Percentiles rank a stretch among this genome's conserved stretches.
Conservation (phyloP, 495 filamentous ascomycete species). For the Aeminium ludgeri region DNA sequence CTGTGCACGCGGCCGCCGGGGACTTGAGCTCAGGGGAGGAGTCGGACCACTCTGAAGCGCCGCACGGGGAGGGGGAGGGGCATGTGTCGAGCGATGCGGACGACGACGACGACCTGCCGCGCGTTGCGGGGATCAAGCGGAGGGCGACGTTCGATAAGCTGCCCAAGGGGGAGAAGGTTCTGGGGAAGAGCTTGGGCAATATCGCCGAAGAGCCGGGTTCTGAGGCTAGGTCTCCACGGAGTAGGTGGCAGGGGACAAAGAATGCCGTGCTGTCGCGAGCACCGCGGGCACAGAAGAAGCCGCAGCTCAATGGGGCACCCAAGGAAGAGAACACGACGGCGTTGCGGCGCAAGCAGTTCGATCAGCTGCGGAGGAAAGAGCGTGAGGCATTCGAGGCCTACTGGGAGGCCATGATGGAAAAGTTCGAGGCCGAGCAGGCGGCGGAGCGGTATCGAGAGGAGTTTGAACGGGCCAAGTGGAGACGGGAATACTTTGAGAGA, state of each 20-base stretch:
- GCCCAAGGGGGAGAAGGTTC: background rate
- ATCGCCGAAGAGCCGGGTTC: no score
- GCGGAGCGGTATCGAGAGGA: conserved; percentile 3
- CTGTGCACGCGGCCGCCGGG: conserved; percentile 2
- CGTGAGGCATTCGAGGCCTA: conserved; percentile 8
- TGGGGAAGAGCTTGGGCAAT: background rate
- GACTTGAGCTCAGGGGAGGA: conserved; percentile 2
- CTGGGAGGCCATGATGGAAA: conserved; percentile 9
- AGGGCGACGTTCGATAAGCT: conserved; percentile 4
- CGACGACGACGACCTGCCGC: conserved; percentile 12
- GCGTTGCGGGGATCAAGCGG: conserved; percentile 1
- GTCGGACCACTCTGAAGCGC: background rate
- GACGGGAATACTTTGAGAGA: conserved; percentile 11
- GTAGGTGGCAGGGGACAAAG: no score
- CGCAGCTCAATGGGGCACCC: background rate
- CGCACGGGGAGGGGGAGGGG: background rate
- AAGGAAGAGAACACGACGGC: background rate
- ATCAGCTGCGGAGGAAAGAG: conserved; percentile 11
- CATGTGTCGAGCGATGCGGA: conserved; percentile 14
- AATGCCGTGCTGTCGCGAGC: no score
- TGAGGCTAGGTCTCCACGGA: no score
- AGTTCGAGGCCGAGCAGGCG: conserved; percentile 12
- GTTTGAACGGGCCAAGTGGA: conserved; percentile 11
- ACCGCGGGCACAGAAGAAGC: background rate
- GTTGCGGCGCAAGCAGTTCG: conserved; percentile 9